A percentile compares a stretch with the other conserved stretches of the same genome.
These are phyloP conservation scores for Oxytropis ochrocephala DNA, from an alignment of 306 rosid species.

Conservation along the genomic window DNA sequence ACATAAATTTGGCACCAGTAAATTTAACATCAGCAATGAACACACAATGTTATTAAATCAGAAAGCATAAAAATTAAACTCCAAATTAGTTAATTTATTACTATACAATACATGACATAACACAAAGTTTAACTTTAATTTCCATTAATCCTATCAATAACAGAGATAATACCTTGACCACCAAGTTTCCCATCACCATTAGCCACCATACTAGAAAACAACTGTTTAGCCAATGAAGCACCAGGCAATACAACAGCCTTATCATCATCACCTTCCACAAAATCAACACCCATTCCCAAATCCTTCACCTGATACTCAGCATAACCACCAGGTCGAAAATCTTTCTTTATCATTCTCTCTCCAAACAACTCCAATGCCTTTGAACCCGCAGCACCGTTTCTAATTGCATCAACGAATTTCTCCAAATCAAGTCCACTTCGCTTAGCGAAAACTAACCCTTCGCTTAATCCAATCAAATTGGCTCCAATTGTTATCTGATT, in stretches of 20 bases:
- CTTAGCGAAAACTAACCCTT: conserved; percentile 73
- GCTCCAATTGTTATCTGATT: conserved; percentile 60
- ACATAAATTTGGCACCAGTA: too few relatives aligned
- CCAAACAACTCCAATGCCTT: conserved; percentile 66
- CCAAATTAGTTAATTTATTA: too few relatives aligned
- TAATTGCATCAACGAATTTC: conserved; percentile 50
- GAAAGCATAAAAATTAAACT: not conserved
- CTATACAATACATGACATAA: too few relatives aligned
- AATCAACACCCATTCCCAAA: conserved; percentile 75
- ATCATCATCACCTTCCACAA: conserved; percentile 41
- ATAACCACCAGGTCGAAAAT: conserved; percentile 61
- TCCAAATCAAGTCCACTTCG: conserved; percentile 49
- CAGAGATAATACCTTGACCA: conserved; percentile 61
- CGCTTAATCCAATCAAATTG: conserved; percentile 64
- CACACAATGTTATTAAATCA: too few relatives aligned
- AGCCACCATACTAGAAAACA: conserved; percentile 67
- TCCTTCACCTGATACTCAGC: conserved; percentile 81
- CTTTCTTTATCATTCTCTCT: conserved; percentile 57
- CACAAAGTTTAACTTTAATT: not conserved
- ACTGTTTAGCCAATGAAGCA: conserved; percentile 63
- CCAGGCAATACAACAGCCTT: conserved; percentile 61
- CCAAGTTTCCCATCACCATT: conserved; percentile 78
- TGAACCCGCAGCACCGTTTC: conserved; percentile 53
- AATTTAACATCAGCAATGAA: too few relatives aligned
- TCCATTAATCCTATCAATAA: conserved; percentile 63